These are phyloP conservation scores for Fusarium penzigii DNA, from an alignment of 2,329 filamentous ascomycete genomes.

Conservation along the genomic window DNA sequence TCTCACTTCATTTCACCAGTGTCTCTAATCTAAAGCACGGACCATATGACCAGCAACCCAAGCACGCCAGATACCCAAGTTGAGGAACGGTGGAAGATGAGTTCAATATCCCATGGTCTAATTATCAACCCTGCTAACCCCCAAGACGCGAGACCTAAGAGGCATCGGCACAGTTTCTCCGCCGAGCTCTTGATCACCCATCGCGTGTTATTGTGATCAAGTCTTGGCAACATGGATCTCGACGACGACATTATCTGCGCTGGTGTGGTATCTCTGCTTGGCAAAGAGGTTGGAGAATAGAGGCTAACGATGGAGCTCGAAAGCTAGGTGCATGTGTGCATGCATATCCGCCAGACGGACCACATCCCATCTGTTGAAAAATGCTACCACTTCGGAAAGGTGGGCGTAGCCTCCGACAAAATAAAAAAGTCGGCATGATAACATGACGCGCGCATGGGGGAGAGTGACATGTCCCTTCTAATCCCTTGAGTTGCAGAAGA, in stretches of 20 bases:
- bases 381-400: background rate
- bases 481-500: background rate
- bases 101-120: background rate
- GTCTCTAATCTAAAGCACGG: background rate
- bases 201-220: background rate
- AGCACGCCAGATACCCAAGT: background rate
- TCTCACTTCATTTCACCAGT: background rate
- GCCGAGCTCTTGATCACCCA: background rate
- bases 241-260: background rate
- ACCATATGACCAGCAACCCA: background rate
- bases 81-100: background rate
- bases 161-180: background rate
- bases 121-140: background rate
- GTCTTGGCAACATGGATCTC: background rate
- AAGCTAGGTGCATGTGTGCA: no score
- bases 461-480: background rate
- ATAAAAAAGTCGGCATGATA: background rate
- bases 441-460: background rate
- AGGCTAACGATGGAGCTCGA: background rate
- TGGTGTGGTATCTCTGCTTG: background rate
- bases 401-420: background rate
- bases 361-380: no score
- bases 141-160: background rate
- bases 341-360: background rate
- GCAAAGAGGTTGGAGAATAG: background rate